Evolutionary conservation across 805 yeast genomes (phyloP).

Genomic region (Candida sanyiensis): DNA sequence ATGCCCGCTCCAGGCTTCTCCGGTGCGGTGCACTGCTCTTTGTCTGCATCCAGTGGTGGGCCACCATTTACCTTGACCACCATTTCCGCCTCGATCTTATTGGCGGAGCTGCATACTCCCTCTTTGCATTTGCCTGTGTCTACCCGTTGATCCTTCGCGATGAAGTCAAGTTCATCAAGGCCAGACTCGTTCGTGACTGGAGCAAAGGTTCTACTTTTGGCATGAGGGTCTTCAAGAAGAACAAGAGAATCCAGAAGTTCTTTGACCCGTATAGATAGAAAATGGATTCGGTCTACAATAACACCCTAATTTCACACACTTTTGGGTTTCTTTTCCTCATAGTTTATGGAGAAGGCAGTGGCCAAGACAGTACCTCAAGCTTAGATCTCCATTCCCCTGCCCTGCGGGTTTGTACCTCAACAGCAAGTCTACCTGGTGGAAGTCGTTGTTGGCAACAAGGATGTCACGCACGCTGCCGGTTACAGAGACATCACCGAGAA

Average conservation of each 20-base stretch:
- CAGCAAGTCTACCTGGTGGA: too few species aligned
- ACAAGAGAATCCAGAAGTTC: constrained; percentile 38
- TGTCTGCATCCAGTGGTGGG: constrained; percentile 65
- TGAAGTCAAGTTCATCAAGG: constrained; percentile 20
- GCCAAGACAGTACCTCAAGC: too few species aligned
- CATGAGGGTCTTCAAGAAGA: constrained; percentile 55
- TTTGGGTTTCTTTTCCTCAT: not conserved
- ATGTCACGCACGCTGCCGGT: too few species aligned
- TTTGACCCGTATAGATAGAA: constrained; percentile 46
- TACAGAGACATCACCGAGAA: too few species aligned
- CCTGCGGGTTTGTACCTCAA: too few species aligned
- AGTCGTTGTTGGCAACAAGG: not conserved
- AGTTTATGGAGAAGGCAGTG: too few species aligned
- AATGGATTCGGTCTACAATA: not conserved
- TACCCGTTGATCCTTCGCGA: constrained; percentile 34
- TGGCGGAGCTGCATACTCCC: constrained; percentile 49
- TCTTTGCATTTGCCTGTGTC: constrained; percentile 37
- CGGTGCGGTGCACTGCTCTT: constrained; percentile 35
- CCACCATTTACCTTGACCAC: constrained; percentile 67
- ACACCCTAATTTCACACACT: not conserved
- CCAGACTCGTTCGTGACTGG: constrained; percentile 35
- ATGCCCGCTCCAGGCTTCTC: constrained; percentile 28
- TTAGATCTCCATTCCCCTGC: not conserved
- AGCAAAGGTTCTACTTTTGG: constrained; percentile 49
- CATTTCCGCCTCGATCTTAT: constrained; percentile 63